Evolutionary conservation across 768 basidiomycete genomes (phyloP).

Genomic region (Lactarius tabidus): DNA sequence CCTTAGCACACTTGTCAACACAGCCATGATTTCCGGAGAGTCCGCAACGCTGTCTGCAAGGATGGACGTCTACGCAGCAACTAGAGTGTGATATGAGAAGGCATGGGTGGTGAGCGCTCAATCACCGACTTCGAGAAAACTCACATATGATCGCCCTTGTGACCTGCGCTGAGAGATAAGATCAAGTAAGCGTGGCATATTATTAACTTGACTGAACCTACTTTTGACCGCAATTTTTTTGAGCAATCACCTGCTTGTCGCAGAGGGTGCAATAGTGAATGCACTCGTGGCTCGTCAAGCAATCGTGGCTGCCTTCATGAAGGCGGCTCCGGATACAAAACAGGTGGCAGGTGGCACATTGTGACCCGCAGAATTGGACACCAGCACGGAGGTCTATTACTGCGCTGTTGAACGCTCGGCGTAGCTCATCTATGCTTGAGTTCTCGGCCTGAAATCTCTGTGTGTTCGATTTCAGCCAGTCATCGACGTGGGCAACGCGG

Average conservation of each 20-base stretch:
- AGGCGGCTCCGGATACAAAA: slow-evolving; percentile 44
- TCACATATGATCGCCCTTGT: slow-evolving; percentile 51
- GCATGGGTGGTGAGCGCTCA: slow-evolving; percentile 27
- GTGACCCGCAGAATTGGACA: slow-evolving; percentile 46
- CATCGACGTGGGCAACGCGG: slow-evolving; percentile 45
- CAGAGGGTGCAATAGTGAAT: slow-evolving; percentile 40
- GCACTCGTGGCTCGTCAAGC: slow-evolving; percentile 48
- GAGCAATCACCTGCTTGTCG: slow-evolving; percentile 31
- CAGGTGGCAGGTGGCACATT: slow-evolving; percentile 46
- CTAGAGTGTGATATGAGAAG: slow-evolving; percentile 31
- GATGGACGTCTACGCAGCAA: slow-evolving; percentile 40
- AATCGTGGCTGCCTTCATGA: slow-evolving; percentile 49
- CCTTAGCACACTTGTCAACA: slow-evolving; percentile 48
- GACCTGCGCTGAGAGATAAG: slow-evolving; percentile 47
- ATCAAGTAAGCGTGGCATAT: neutral
- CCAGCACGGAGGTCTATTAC: slow-evolving; percentile 43
- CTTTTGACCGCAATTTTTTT: slow-evolving; percentile 43
- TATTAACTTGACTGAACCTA: slow-evolving; percentile 30
- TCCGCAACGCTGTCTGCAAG: slow-evolving; percentile 50
- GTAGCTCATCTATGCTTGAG: slow-evolving; percentile 44
- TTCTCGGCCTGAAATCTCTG: slow-evolving; percentile 42
- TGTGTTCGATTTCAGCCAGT: slow-evolving; percentile 50
- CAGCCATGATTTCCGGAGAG: slow-evolving; percentile 49
- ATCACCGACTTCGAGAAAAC: slow-evolving; percentile 11
- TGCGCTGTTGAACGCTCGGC: slow-evolving; percentile 40